Evolutionary conservation across 495 filamentous ascomycete genomes (phyloP).

Genomic region (Lichina pygmaea): DNA sequence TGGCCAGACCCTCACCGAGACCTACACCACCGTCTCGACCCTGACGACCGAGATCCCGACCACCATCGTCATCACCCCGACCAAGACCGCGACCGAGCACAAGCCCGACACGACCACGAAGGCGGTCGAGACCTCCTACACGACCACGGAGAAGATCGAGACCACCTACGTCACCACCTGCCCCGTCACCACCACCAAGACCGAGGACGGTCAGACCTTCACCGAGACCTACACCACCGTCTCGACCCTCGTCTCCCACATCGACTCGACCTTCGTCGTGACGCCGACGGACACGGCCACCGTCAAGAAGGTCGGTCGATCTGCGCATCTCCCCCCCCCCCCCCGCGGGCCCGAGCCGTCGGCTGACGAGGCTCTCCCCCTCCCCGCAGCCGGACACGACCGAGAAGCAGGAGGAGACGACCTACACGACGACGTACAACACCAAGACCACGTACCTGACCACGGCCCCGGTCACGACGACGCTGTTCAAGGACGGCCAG

Average conservation of each 20-base stretch:
- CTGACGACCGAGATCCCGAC: conserved; percentile 1
- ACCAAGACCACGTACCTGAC: conserved; percentile 5
- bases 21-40: conserved; percentile 20
- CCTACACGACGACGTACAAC: conserved; percentile 6
- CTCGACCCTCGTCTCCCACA: conserved; percentile 8
- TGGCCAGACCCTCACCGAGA: conserved; percentile 15
- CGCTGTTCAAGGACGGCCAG: neutral
- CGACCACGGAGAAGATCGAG: neutral
- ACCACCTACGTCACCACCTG: conserved; percentile 3
- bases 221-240: conserved; percentile 21
- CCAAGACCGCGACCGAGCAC: neutral
- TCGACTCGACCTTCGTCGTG: neutral
- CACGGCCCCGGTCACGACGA: neutral
- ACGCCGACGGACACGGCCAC: conserved; percentile 1
- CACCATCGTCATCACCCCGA: neutral
- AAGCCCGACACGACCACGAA: neutral
- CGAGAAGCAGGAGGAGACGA: neutral
- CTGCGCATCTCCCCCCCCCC: neutral
- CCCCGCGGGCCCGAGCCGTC: neutral
- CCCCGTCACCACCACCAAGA: conserved; percentile 4
- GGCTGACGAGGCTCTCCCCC: neutral
- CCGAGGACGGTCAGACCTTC: conserved; percentile 8
- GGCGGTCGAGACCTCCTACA: neutral
- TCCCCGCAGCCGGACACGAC: neutral
- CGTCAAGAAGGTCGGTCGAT: too few relatives aligned